Conservation (phyloP, 2,329 filamentous ascomycete species). For the Lachnellula arida region DNA sequence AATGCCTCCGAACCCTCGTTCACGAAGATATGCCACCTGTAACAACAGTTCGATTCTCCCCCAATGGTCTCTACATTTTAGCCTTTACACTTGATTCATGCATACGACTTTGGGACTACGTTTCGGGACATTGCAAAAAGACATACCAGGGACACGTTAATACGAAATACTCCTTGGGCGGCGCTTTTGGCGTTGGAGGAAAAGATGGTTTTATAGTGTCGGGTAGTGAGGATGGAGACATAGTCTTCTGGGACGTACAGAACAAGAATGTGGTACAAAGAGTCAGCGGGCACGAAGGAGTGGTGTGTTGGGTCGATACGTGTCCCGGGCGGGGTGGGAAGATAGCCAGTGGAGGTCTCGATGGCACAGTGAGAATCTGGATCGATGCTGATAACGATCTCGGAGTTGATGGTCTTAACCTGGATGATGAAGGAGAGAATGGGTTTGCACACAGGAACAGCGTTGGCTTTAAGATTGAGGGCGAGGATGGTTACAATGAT, state of each 20-base stretch:
- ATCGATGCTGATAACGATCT: conserved; percentile 36
- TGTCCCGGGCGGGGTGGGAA: conserved; percentile 45
- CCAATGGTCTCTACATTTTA: conserved; percentile 89
- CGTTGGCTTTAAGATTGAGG: conserved; percentile 15
- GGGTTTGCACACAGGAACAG: conserved; percentile 9
- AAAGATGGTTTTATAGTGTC: conserved; percentile 62
- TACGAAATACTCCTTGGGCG: conserved; percentile 75
- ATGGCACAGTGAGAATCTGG: conserved; percentile 60
- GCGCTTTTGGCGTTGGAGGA: conserved; percentile 71
- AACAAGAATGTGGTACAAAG: conserved; percentile 78
- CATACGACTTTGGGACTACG: conserved; percentile 91
- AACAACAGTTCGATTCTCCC: conserved; percentile 83
- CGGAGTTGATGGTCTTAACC: conserved; percentile 15
- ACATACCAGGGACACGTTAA: conserved; percentile 95
- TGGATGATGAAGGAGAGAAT: conserved; percentile 5
- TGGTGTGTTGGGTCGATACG: conserved; percentile 64
- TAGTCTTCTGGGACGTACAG: conserved; percentile 86
- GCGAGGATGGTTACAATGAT: conserved; percentile 20
- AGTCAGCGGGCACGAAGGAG: conserved; percentile 49
- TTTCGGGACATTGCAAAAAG: conserved; percentile 86
- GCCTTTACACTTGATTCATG: conserved; percentile 89
- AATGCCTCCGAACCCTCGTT: conserved; percentile 90
- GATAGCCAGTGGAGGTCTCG: conserved; percentile 58
- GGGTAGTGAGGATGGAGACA: conserved; percentile 81
- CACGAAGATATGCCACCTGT: conserved; percentile 95